phyloP scores from a whole-genome alignment of 768 basidiomycete genomes.

The Mycena pura region DNA sequence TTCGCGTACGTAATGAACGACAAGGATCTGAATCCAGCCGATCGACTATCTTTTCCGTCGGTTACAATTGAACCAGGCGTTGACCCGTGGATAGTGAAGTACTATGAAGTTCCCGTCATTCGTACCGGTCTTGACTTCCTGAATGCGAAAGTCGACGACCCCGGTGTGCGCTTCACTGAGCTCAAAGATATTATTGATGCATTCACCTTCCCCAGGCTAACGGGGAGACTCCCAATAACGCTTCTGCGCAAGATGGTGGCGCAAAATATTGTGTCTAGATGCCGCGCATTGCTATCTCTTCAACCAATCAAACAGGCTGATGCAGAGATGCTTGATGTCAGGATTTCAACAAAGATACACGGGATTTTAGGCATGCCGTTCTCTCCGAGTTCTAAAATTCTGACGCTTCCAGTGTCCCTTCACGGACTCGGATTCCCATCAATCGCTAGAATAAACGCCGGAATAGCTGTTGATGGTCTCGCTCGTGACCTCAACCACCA shows the following conservation, averaged over 20 bases:
- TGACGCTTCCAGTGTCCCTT: conserved; percentile 1
- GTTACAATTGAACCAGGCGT: neutral
- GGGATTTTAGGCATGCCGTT: conserved; percentile 9
- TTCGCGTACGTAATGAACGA: neutral
- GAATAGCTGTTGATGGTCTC: conserved; percentile 11
- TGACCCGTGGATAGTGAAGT: neutral
- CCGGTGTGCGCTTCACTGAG: neutral
- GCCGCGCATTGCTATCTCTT: conserved; percentile 1
- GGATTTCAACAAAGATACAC: neutral
- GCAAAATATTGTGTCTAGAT: conserved; percentile 4
- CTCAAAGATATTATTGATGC: conserved; percentile 5
- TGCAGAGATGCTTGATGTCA: neutral
- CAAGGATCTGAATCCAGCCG: neutral
- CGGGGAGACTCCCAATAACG: neutral
- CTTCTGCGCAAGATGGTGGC: conserved; percentile 1
- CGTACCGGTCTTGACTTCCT: conserved; percentile 5
- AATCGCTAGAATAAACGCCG: conserved; percentile 10
- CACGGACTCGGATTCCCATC: conserved; percentile 19
- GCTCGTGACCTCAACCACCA: conserved; percentile 25
- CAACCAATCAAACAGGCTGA: conserved; percentile 17
- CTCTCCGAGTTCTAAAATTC: neutral
- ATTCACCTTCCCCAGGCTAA: conserved; percentile 9
- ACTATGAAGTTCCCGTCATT: conserved; percentile 2
- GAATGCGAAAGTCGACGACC: conserved; percentile 2
- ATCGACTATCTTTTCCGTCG: neutral